phyloP scores from a whole-genome alignment of 2,329 filamentous ascomycete genomes.

The Xylariaceae sp. region DNA sequence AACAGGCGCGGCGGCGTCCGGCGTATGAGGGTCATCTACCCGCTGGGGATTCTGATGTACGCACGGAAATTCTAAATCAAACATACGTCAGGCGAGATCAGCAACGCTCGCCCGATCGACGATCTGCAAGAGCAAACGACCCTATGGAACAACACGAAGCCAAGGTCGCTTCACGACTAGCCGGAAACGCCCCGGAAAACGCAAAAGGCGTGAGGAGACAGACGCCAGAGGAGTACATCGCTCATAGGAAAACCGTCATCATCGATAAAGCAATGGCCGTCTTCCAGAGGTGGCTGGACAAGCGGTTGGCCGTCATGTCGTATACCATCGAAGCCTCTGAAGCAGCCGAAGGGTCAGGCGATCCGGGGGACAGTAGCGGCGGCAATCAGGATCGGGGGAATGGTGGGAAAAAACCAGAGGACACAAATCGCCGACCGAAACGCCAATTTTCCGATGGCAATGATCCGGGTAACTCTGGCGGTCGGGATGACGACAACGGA shows the following conservation, averaged over 20 bases:
- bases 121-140: constrained; percentile 16
- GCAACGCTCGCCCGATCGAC: constrained; percentile 15
- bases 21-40: constrained; percentile 18
- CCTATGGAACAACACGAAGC: constrained; percentile 27
- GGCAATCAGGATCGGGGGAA: background rate
- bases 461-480: constrained; percentile 24
- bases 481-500: constrained; percentile 26
- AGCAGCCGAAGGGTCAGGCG: constrained; percentile 22
- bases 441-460: constrained; percentile 24
- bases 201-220: constrained; percentile 18
- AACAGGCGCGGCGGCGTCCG: constrained; percentile 6
- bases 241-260: constrained; percentile 22
- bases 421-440: constrained; percentile 22
- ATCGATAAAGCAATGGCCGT: constrained; percentile 25
- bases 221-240: constrained; percentile 27
- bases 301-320: constrained; percentile 26
- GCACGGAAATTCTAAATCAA: constrained; percentile 18
- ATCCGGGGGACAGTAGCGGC: constrained; percentile 10
- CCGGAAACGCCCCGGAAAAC: constrained; percentile 22
- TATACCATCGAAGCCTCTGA: constrained; percentile 26
- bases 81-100: constrained; percentile 16
- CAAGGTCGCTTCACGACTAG: constrained; percentile 21
- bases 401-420: constrained; percentile 13
- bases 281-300: constrained; percentile 29
- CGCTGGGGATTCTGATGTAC: constrained; percentile 15